Percentiles rank a stretch among this genome's conserved stretches.
Evolutionary conservation across 2,329 filamentous ascomycete genomes (phyloP).

Genomic region (Apiospora hydei): DNA sequence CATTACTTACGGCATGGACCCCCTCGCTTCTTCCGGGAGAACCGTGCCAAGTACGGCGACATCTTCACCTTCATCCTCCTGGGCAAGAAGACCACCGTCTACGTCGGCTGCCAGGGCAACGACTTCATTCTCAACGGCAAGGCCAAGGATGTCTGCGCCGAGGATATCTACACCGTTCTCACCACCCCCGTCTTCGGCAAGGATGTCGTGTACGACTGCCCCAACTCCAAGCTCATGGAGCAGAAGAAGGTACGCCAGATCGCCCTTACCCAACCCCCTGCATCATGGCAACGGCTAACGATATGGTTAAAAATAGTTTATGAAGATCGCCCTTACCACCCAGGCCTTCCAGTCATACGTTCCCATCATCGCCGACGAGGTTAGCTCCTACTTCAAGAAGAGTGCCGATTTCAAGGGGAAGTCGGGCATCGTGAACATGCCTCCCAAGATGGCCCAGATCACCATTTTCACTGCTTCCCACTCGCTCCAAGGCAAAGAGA

Average conservation of each 20-base stretch:
- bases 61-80: conserved; percentile 89
- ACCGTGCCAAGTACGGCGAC: conserved; percentile 85
- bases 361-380: conserved; percentile 78
- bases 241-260: conserved; percentile 80
- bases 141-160: conserved; percentile 86
- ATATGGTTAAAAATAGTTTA: conserved; percentile 59
- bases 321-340: conserved; percentile 81
- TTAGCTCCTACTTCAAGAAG: conserved; percentile 74
- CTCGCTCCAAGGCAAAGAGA: conserved; percentile 83
- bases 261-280: neutral
- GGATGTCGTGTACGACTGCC: conserved; percentile 90
- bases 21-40: conserved; percentile 85
- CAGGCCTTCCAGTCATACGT: conserved; percentile 80
- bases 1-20: conserved; percentile 93
- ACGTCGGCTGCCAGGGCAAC: conserved; percentile 81
- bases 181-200: conserved; percentile 78
- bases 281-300: conserved; percentile 23
- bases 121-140: conserved; percentile 94
- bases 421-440: conserved; percentile 74
- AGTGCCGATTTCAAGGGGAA: conserved; percentile 71
- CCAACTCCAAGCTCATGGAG: conserved; percentile 92
- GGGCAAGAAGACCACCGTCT: conserved; percentile 89
- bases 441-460: conserved; percentile 81
- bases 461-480: conserved; percentile 91
- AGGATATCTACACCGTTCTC: conserved; percentile 87